Base-by-base conservation (phyloP, 495 filamentous ascomycete species). In the Penicillium steckii region DNA sequence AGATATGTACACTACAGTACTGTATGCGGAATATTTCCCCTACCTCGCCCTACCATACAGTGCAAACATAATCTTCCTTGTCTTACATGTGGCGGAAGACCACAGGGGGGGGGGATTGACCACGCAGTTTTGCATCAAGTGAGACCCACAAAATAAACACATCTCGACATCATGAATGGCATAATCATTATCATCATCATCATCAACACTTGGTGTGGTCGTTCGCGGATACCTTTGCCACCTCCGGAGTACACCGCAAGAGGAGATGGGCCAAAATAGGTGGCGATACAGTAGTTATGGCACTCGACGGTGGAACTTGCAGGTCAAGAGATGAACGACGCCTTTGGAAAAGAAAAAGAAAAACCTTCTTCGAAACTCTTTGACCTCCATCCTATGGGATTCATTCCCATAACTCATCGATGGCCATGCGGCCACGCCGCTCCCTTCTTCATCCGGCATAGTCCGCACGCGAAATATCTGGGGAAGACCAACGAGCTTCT, bases 81-180 rank as follows among this genome's bases (percentile, higher is more conserved):
- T 38, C 35, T 29, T 51, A 41, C 50, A 52, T 22, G 50, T 53
- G 43, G 54, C 47, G 47, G 56, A 42, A 54, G 50, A 47, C 43
- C n/a, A 44, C 44, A 52, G 45, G 47, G 44, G 46, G 12, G 4
- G 33, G 8, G 6, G 6, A n/a, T n/a, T n/a, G n/a, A n/a, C 21
- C 29, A 29, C 5, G 29, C 21, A 29, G 33, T 42, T 44, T 41
- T 15, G n/a, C 12, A 10, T 13, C 42, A 32, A 4, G 26, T 21
- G 30, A 8, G 51, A 54, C 48, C 52, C 48, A 60, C 52, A 51
- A 44, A 59, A 59, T 59, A 50, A 55, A 50, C 47, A 51, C 35
- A 43, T 27, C 33, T 47, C 46, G 44, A 53, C 38, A 55, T 55
- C 52, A 55, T 55, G 19, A 9, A 40, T n/a, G n/a, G n/a, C n/a